phyloP scores from a whole-genome alignment of 352 stramenopile species.

The Peronospora destructor region DNA sequence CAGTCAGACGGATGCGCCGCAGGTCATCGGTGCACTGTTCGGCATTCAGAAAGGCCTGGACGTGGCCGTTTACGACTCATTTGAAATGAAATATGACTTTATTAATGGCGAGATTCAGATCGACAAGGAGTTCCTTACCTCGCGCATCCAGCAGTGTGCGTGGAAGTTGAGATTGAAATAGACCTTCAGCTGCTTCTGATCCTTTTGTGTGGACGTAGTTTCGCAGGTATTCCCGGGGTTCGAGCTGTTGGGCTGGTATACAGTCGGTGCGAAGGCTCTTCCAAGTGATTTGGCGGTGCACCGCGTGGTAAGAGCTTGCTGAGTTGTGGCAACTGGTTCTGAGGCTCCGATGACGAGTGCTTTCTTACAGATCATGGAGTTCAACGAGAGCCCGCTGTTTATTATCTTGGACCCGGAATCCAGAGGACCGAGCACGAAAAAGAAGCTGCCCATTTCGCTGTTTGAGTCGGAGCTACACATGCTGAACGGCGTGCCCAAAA shows the following conservation, averaged over 20 bases:
- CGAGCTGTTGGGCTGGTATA: slow-evolving; percentile 88
- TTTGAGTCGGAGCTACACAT: slow-evolving; percentile 86
- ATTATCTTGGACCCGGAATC: slow-evolving; percentile 65
- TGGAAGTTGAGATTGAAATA: neutral
- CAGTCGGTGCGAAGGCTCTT: slow-evolving; percentile 59
- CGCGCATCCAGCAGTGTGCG: slow-evolving; percentile 76
- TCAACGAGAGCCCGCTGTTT: slow-evolving; percentile 81
- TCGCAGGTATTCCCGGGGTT: slow-evolving; percentile 82
- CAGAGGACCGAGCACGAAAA: slow-evolving; percentile 62
- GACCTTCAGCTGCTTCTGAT: neutral
- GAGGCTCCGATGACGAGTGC: neutral
- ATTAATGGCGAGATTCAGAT: slow-evolving; percentile 51
- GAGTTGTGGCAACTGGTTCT: neutral
- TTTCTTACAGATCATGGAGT: slow-evolving; percentile 69
- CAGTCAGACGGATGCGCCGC: slow-evolving; percentile 36
- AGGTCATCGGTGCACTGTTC: slow-evolving; percentile 89
- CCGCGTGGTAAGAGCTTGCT: slow-evolving; percentile 36
- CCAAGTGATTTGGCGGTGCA: slow-evolving; percentile 73
- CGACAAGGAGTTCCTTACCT: slow-evolving; percentile 76
- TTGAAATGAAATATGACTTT: slow-evolving; percentile 81
- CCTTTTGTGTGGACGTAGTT: slow-evolving; percentile 28
- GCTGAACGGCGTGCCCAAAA: slow-evolving; percentile 77
- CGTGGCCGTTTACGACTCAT: slow-evolving; percentile 81
- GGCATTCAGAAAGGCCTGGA: slow-evolving; percentile 82
- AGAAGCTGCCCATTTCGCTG: slow-evolving; percentile 82